Evolutionary conservation across 2,329 filamentous ascomycete genomes (phyloP), one percentile per base, ranked within the genome.

Genomic region (Lachnellula subtilissima): DNA sequence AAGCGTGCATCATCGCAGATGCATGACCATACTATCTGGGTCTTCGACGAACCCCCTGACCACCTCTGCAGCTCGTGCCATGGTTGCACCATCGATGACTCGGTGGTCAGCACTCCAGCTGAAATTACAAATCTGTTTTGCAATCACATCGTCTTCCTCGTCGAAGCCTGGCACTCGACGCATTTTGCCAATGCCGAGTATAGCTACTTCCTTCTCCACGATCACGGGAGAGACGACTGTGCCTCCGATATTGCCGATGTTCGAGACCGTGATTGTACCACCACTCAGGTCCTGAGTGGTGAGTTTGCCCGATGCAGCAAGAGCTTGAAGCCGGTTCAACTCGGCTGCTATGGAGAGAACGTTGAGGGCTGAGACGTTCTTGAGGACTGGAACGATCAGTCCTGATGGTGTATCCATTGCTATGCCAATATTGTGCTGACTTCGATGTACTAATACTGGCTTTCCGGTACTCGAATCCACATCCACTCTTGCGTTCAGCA

Each of bases 101-200:
- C 94, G 80, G 73, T 99, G 94, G 73, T 97, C 92, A 5, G 93
- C 93, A 71, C 89, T 93, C 93, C 93, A 97, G 74, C 92, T 97
- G 65, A 97, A 91, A 69, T 95, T 91, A 70, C 87, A 87, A 59
- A 95, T 81, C 67, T 95, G 87, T 71, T 85, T 89, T 73, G 83
- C 85, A 12, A 92, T 79, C 12, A 97, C 76, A 32, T 73, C 70
- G 7, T 65, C 69, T 1, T 73, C 69, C 2, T 75, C 73, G 55
- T 77, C 75, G 72, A 97, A 97, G 2, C 90, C 87, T 11, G 94
- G 94, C 35, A 96, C 82, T 1, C 83, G 81, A 65, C 86, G 87
- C 71, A 91, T 84, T 63, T 88, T 85, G 5, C 94, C 94, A 32
- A 99, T 79, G 11, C 93, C 94, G 28, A 99, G 73, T 68, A 99